Base-by-base conservation (phyloP, 164 flowering plant species). In the Akebia trifoliata region DNA sequence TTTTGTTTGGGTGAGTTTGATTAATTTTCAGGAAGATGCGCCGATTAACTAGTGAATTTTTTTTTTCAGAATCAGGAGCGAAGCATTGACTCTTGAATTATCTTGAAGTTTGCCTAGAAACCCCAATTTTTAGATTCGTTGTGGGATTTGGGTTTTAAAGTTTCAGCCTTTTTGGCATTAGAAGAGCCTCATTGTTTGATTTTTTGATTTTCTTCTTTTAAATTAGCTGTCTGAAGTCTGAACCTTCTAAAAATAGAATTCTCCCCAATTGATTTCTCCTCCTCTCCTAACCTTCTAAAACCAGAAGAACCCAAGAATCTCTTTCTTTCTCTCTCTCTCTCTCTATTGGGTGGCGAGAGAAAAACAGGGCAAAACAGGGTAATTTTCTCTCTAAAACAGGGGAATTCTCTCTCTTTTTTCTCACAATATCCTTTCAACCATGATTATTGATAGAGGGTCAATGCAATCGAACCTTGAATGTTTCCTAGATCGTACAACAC, bases 401-500 rank as follows among this genome's bases (percentile, higher is more conserved):
- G 60, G 51, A 26, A 57, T 44, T 63, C 48, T 54, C 54, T 48
- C 58, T 53, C 38, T 62, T 54, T 42, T 28, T 20, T 39, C 52
- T 50, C 56, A 58, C 57, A 52, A 60, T 65, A 9, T 61, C 60
- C 61, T 64, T 60, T 52, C 35, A 60, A 69, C 25, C 56, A 80
- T 81, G 85, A 54, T 63, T 35, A 20, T 63, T 31, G 72, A 75
- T 24, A 74, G 64, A 64, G 75, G 72, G 55, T 53, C 78, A 69
- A 62, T 66, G 69, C 78, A 75, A 57, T 87, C 99, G 34, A 93
- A 93, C 73, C 84, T 93, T 2, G 83, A 77, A 17, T 68, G 86
- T 63, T 86, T 93, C 72, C 81, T 93, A 57, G 74, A 83, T 58
- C 81, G 82, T 70, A 83, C 86, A 11, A 93, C 97, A 4, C 99